Conservation (phyloP, 495 filamentous ascomycete genomes). For the Hypoxylon rickii region DNA sequence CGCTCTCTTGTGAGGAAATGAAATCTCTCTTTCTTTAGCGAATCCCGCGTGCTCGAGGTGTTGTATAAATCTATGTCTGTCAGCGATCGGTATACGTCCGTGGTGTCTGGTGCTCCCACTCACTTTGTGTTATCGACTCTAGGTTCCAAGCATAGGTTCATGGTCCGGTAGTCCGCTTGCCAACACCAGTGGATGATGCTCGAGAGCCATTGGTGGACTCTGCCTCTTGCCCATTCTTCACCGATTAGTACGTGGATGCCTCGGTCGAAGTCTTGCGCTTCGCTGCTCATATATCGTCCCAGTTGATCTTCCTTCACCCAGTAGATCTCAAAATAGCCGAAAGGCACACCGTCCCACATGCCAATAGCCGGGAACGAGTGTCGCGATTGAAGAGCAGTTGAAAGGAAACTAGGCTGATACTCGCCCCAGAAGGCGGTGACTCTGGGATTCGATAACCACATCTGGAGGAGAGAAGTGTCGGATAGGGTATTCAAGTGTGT, state of each 20-base stretch:
- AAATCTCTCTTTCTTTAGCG: conserved; percentile 83
- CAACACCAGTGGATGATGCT: conserved; percentile 85
- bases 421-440: conserved; percentile 83
- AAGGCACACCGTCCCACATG: conserved; percentile 92
- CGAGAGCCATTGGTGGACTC: conserved; percentile 77
- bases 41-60: conserved; percentile 80
- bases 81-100: conserved; percentile 3
- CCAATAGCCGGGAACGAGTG: conserved; percentile 92
- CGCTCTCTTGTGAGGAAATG: conserved; percentile 91
- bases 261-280: conserved; percentile 78
- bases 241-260: conserved; percentile 89
- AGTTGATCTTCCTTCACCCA: conserved; percentile 95
- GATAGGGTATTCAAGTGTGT: conserved; percentile 45
- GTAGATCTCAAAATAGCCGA: conserved; percentile 97
- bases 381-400: conserved; percentile 60
- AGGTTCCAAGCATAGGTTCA: conserved; percentile 82
- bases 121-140: conserved; percentile 90
- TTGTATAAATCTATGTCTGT: conserved; percentile 66
- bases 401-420: conserved; percentile 69
- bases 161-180: conserved; percentile 78
- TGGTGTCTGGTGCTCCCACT: conserved; percentile 36
- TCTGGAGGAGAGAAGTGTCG: conserved; percentile 78
- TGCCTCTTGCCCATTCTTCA: conserved; percentile 88
- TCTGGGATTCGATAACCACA: conserved; percentile 89
- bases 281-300: conserved; percentile 63